phyloP scores from a whole-genome alignment of 352 stramenopile genomes.

The Phytophthora tentaculata region DNA sequence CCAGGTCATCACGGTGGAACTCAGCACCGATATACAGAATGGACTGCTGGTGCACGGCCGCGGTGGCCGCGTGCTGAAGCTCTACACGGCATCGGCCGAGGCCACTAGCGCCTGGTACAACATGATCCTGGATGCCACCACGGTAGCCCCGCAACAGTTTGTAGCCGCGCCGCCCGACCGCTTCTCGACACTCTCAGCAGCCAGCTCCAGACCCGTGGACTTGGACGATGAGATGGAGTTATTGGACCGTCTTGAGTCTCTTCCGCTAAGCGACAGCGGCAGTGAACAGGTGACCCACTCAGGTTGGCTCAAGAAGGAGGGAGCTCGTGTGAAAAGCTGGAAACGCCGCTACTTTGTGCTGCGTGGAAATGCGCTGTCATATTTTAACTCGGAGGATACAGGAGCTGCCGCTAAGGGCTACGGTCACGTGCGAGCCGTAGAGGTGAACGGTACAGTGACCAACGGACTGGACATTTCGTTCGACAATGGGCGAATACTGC shows the following conservation, averaged over 20 bases:
- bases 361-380: slow-evolving; percentile 78
- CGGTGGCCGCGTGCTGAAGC: slow-evolving; percentile 83
- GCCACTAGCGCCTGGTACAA: slow-evolving; percentile 76
- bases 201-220: slow-evolving; percentile 27
- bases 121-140: slow-evolving; percentile 74
- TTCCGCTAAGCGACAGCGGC: slow-evolving; percentile 53
- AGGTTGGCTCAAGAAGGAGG: slow-evolving; percentile 84
- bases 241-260: slow-evolving; percentile 59
- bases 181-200: slow-evolving; percentile 54
- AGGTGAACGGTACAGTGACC: slow-evolving; percentile 65
- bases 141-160: slow-evolving; percentile 27
- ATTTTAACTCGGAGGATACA: slow-evolving; percentile 83
- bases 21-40: slow-evolving; percentile 85
- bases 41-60: slow-evolving; percentile 80
- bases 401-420: slow-evolving; percentile 80
- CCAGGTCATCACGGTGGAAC: slow-evolving; percentile 86
- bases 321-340: slow-evolving; percentile 81
- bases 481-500: slow-evolving; percentile 74
- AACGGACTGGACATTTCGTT: slow-evolving; percentile 82
- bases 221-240: slow-evolving; percentile 64
- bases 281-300: slow-evolving; percentile 64
- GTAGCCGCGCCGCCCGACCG: slow-evolving; percentile 29
- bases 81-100: slow-evolving; percentile 84
- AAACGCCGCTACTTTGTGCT: slow-evolving; percentile 84
- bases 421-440: slow-evolving; percentile 75